These are phyloP conservation scores for Peribolospora baueri DNA, from an alignment of 768 basidiomycete species.

Conservation along the genomic window DNA sequence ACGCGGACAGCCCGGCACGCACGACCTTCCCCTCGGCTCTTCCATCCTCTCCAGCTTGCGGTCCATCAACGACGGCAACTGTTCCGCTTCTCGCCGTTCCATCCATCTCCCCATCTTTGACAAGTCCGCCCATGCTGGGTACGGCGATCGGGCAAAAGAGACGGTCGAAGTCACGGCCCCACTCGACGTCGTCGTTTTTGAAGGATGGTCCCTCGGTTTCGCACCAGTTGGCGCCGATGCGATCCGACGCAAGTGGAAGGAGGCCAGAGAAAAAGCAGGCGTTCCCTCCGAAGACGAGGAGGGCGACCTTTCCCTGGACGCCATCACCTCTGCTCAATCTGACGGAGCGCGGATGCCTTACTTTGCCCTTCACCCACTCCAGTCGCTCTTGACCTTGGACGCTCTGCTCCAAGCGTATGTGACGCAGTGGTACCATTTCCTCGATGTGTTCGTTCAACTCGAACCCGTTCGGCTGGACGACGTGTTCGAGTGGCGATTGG, in stretches of 20 bases:
- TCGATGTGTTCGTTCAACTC: constrained; percentile 59
- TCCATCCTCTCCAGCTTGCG: constrained; percentile 30
- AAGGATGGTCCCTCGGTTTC: constrained; percentile 93
- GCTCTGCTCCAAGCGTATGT: constrained; percentile 33
- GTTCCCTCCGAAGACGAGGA: not conserved
- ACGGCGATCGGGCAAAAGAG: constrained; percentile 49
- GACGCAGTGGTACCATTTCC: constrained; percentile 37
- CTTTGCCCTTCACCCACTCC: constrained; percentile 13
- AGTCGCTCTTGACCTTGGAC: constrained; percentile 42
- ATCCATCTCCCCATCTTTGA: constrained; percentile 57
- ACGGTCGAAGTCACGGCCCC: constrained; percentile 28
- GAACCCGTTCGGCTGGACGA: constrained; percentile 21
- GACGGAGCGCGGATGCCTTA: constrained; percentile 6
- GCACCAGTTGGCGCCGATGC: constrained; percentile 32
- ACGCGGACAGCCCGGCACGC: constrained; percentile 81
- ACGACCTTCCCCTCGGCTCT: constrained; percentile 47
- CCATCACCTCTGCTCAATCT: not conserved
- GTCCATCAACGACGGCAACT: constrained; percentile 18
- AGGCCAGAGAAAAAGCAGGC: constrained; percentile 1
- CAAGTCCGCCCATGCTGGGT: constrained; percentile 53
- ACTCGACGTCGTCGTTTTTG: constrained; percentile 63
- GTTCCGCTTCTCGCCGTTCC: constrained; percentile 1
- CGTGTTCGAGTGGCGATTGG: constrained; percentile 62
- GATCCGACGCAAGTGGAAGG: constrained; percentile 29
- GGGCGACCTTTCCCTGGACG: not conserved